Evolutionary conservation across 352 stramenopile species (phyloP), one percentile per base, ranked within the genome.

Genomic region (Globisporangium carolinianum): DNA sequence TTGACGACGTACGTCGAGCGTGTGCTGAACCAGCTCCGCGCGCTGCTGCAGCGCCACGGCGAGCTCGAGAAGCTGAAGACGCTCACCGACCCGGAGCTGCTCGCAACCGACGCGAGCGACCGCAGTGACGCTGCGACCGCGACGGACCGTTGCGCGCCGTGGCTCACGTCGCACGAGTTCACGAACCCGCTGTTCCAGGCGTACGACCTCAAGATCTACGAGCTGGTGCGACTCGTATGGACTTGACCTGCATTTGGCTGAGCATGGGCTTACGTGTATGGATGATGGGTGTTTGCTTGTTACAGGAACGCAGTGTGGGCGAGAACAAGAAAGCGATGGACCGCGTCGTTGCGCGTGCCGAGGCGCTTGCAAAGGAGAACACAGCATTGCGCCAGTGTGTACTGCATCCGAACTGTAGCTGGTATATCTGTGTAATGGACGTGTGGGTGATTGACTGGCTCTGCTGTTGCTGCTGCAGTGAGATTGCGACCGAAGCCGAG

Each of bases 131-230:
- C 37, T 17, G 51, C 32, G 46, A 32, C 24, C 3, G 9, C 32
- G 14, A 53, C 51, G 1, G 45, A 3, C 7, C 60, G 47, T 9
- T 58, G 79, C 9, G 70, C 79, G 14, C 79, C 83, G 12, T 91
- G 83, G 80, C 72, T 90, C 51, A 79, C 78, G 5, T 72, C 78
- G n/a, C 73, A 74, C 35, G 80, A 88, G 60, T 84, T 82, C 66
- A 80, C 72, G 55, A 89, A 86, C 51, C 80, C 83, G 38, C 60
- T 93, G 14, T 73, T 93, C 35, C 75, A 87, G 53, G 75, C 80
- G 14, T 93, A 93, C 58, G 83, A 91, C 55, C 58, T 83, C 38
- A 88, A 87, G 55, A 93, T 93, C 41, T 72, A 83, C 18, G 79
- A 89, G n/a, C 60, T 84, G 65, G 72, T 90, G 63, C 17, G 73